Base-by-base conservation (phyloP, 1,284 basidiomycete genomes). In the Leccinum solheimii region DNA sequence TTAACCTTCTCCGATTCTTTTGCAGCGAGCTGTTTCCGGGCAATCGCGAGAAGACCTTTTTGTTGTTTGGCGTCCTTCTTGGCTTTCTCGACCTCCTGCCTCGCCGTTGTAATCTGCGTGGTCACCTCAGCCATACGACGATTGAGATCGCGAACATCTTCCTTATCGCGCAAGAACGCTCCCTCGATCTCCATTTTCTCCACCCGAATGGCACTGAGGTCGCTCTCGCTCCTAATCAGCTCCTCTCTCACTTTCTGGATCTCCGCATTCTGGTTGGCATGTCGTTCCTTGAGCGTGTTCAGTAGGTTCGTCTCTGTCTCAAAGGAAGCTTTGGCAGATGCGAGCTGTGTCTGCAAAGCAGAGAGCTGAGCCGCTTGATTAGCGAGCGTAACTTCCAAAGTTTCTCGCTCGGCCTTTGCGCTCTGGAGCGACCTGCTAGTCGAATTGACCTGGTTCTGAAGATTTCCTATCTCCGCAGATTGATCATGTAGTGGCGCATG, bases 21-120 rank as follows among this genome's bases (percentile, higher is more conserved):
- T 0, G 91, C 87, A 14, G 84, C 86, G 23, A 99, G 80, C 78
- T 99, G 97, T 78, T 99, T 99, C 80, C 91, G 91, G 9, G 93
- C 91, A 73, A 99, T 97, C 3, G 95, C 95, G 14, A 96, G 83
- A 61, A 97, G 81, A 13, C 97, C 97, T 76, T 95, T 97, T 77
- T 98, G 95, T 74, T 97, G 94, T 72, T 97, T 90, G 0, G 92
- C 93, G 56, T 98, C 95, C 78, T 95, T 98, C 79, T 89, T 95
- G 54, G 87, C 76, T 79, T 94, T 96, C 75, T 98, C 97, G 49
- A 95, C 79, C 66, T 92, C 87, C 9, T 78, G 81, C 77, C 92
- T 95, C 59, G 92, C 75, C 8, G 78, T 75, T 52, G 90, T 86
- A 50, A 89, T 90, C 75, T 95, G 87, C 62, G 87, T 83, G 27